Evolutionary conservation across 371 early-diverging fungal genomes (phyloP).

Genomic region (Mucor mucedo): DNA sequence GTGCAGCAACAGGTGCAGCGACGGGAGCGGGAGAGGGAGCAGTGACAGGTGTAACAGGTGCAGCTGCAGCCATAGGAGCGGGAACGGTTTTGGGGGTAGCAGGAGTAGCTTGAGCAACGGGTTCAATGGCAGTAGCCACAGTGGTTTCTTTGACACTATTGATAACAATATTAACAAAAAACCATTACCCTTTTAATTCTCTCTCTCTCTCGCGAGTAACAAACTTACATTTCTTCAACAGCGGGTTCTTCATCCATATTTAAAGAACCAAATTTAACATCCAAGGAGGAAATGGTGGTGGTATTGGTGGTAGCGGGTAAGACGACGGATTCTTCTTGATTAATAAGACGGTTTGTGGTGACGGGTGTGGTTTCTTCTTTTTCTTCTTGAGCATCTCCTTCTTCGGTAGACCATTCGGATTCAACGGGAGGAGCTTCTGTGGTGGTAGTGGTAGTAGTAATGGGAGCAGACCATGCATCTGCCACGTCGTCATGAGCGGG

Average conservation of each 20-base stretch:
- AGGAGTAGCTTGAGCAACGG: constrained; percentile 10
- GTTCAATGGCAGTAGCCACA: neutral
- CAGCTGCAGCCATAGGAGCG: no score
- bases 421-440: neutral
- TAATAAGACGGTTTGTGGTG: constrained; percentile 56
- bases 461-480: constrained; percentile 33
- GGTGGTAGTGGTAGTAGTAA: constrained; percentile 3
- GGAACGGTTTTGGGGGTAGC: constrained; percentile 16
- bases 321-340: constrained; percentile 88
- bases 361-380: constrained; percentile 16
- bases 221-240: constrained; percentile 28
- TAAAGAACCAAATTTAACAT: constrained; percentile 83
- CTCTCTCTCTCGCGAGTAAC: neutral
- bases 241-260: constrained; percentile 50
- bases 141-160: constrained; percentile 19
- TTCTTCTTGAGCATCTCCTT: neutral
- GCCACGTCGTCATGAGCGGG: no score
- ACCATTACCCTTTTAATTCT: no score
- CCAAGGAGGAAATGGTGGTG: constrained; percentile 61
- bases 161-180: constrained; percentile 2
- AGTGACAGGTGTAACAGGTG: constrained; percentile 20
- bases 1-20: constrained; percentile 5
- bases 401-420: neutral
- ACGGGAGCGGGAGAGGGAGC: constrained; percentile 8
- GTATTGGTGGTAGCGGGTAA: constrained; percentile 66